These are phyloP conservation scores for Saccharum officinarum DNA, from an alignment of 176 grass and related monocot species.

Conservation along the genomic window DNA sequence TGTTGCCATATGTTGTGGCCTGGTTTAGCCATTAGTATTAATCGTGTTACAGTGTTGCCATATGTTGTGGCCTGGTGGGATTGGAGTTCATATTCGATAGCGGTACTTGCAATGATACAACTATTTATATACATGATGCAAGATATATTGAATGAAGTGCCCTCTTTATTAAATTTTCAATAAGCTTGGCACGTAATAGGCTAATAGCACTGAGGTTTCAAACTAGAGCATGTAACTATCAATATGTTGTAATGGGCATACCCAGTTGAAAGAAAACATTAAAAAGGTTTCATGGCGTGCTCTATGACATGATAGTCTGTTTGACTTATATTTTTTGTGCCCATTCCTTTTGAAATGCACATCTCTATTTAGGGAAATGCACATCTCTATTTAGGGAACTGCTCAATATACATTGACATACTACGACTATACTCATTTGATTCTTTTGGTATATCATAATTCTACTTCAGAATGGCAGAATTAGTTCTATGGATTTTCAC, in stretches of 20 bases:
- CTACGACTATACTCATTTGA: background rate
- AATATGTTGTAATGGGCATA: background rate
- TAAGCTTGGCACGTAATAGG: background rate
- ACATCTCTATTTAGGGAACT: constrained; percentile 11
- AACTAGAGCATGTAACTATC: background rate
- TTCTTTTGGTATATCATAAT: background rate
- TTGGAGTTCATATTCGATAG: constrained; percentile 6
- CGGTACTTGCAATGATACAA: background rate
- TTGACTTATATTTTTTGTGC: background rate
- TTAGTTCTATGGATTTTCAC: constrained; percentile 98
- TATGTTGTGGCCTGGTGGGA: background rate
- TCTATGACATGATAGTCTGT: background rate
- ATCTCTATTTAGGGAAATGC: too few species aligned
- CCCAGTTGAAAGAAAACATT: background rate
- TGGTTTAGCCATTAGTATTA: constrained; percentile 4
- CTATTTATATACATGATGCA: background rate
- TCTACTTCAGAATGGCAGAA: constrained; percentile 82
- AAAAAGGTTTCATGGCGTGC: background rate
- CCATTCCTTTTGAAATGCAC: background rate
- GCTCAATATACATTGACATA: background rate
- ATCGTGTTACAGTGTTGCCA: background rate
- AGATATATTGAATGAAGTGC: background rate
- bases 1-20: background rate
- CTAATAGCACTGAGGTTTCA: background rate
- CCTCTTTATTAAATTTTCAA: background rate